These are phyloP conservation scores for Serpula lacrymans DNA, from an alignment of 768 basidiomycete species.

Conservation along the genomic window DNA sequence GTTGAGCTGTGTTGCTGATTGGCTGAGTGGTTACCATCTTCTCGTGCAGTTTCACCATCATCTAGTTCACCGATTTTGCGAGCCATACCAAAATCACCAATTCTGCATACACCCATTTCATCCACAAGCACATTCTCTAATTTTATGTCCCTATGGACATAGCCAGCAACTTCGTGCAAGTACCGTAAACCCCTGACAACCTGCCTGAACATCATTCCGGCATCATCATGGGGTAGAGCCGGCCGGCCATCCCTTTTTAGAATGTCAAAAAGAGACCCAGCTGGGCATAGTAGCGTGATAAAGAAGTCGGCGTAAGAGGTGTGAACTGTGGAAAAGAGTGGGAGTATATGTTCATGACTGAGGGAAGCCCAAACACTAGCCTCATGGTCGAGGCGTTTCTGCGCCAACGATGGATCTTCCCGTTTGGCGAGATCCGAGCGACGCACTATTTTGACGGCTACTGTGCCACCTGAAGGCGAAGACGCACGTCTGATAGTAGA, in stretches of 20 bases:
- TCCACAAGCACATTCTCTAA: conserved; percentile 95
- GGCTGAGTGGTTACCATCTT: conserved; percentile 5
- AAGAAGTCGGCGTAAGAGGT: conserved; percentile 69
- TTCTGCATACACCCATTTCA: conserved; percentile 81
- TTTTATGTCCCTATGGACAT: conserved; percentile 94
- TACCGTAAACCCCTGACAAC: conserved; percentile 80
- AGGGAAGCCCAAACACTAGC: conserved; percentile 70
- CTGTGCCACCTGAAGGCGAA: conserved; percentile 58
- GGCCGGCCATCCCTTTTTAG: conserved; percentile 67
- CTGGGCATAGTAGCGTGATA: conserved; percentile 80
- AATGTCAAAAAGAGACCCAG: conserved; percentile 82
- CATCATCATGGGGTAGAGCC: conserved; percentile 72
- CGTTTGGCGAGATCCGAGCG: conserved; percentile 54
- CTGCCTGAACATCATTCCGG: conserved; percentile 83
- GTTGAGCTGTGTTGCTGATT: conserved; percentile 24
- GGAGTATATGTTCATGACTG: conserved; percentile 83
- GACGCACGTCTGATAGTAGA: conserved; percentile 74
- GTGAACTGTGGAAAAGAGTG: conserved; percentile 66
- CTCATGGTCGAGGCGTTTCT: conserved; percentile 66
- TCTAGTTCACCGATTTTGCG: conserved; percentile 54
- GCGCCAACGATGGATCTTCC: conserved; percentile 42
- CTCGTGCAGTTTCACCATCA: conserved; percentile 27
- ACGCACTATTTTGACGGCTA: conserved; percentile 83
- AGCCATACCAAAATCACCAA: conserved; percentile 83
- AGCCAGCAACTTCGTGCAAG: conserved; percentile 70